Conservation (phyloP, 257 asterid species). For the Cinchona pubescens region DNA sequence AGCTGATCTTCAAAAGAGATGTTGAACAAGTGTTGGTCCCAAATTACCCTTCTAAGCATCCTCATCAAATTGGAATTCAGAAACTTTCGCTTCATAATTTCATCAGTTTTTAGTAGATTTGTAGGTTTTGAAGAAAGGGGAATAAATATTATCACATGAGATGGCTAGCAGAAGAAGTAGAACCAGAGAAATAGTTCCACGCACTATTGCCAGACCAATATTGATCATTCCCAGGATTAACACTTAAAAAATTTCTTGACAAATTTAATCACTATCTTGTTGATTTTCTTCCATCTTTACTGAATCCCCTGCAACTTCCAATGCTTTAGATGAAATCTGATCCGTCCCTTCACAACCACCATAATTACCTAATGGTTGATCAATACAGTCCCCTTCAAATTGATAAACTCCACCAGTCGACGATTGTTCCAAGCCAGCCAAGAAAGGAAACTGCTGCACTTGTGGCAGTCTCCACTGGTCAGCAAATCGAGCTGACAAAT, state of each 20-base stretch:
- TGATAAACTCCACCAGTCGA: constrained; percentile 9
- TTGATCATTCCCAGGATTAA: constrained; percentile 23
- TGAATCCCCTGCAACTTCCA: constrained; percentile 3
- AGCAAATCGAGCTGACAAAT: constrained; percentile 18
- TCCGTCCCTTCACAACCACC: constrained; percentile 9
- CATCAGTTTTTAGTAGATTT: neutral
- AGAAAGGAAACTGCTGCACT: constrained; percentile 24
- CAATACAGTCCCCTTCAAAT: constrained; percentile 14
- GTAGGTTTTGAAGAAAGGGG: neutral
- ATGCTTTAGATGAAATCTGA: constrained; percentile 8
- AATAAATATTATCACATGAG: constrained; percentile 17
- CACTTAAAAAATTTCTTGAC: constrained; percentile 21
- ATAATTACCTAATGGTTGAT: constrained; percentile 10
- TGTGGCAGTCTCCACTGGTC: constrained; percentile 34
- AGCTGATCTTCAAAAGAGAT: neutral
- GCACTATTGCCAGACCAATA: constrained; percentile 32
- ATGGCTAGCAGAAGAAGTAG: constrained; percentile 25
- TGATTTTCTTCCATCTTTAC: constrained; percentile 31
- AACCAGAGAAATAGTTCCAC: constrained; percentile 29
- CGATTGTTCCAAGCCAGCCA: constrained; percentile 22
- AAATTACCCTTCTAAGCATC: neutral
- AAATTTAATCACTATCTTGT: constrained; percentile 15
- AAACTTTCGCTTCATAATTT: neutral
- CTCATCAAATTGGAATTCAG: neutral
- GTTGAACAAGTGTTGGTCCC: neutral